Base-by-base conservation (phyloP, 495 filamentous ascomycete species). In the Choiromyces venosus region DNA sequence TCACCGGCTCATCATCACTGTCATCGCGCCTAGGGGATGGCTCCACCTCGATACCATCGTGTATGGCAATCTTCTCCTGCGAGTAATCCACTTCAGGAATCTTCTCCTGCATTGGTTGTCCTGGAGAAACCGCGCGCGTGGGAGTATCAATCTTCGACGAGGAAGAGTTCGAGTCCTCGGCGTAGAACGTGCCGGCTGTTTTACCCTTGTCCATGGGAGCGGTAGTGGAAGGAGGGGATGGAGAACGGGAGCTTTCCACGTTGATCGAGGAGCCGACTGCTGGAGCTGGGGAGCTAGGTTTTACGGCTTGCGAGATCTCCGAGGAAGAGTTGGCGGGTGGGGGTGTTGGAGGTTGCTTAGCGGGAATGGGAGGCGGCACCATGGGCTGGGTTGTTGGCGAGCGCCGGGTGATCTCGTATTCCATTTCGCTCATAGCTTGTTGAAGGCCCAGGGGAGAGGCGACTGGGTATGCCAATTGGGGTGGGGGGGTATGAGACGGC, bases 1-100 rank as follows among this genome's bases (percentile, higher is more conserved):
- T 94, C 40, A 86, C 81, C 44, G 87, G 84, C 64, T 85, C 84
- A 35, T 90, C 89, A 37, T 84, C 82, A 3, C 85, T 86, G 25
- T 88, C 86, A 46, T 87, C 85, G 37, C 83, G 83, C 70, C 40
- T 73, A 21, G 38, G 21, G 12, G 46, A 38, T 35, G 74, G 65
- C 42, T 72, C 71, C 14, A 74, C 75, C 56, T 77, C 36, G 37
- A 77, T 42, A 38, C 76, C 75, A n/a, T 76, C 65, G 35, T 77
- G 76, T 38, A 77, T 67, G 12, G 75, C 75, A 67, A 77, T 77
- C 70, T 77, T 77, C 70, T 77, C 75, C n/a, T 74, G 76, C 29
- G 75, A 77, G 37, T 66, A 77, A 77, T 77, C 75, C 36, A 77
- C 65, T 4, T 35, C 46, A 29, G 25, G 52, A 37, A 33, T 74